Percentiles rank a stretch among this genome's conserved stretches.
phyloP scores from a whole-genome alignment of 2,329 filamentous ascomycete genomes.

The Metarhizium guizhouense region DNA sequence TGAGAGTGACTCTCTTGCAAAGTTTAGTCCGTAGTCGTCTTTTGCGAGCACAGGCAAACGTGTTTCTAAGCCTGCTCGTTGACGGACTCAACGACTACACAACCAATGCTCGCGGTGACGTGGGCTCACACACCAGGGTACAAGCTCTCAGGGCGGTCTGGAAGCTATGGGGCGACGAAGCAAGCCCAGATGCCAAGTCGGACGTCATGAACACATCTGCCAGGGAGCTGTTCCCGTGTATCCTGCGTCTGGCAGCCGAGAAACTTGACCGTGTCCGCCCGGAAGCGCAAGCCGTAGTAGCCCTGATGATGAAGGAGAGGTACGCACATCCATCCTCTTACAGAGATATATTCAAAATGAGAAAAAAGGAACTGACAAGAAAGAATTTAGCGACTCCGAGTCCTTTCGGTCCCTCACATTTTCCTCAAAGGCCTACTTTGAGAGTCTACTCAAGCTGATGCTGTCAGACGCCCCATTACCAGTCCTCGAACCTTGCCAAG shows the following conservation, averaged over 20 bases:
- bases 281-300: constrained; percentile 49
- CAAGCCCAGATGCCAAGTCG: constrained; percentile 7
- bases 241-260: constrained; percentile 68
- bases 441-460: constrained; percentile 40
- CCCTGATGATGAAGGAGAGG: constrained; percentile 34
- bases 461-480: constrained; percentile 25
- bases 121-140: constrained; percentile 77
- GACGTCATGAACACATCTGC: constrained; percentile 22
- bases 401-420: constrained; percentile 33
- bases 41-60: constrained; percentile 28
- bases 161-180: constrained; percentile 40
- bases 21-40: constrained; percentile 40
- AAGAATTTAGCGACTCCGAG: constrained; percentile 20
- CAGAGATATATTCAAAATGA: background rate
- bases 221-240: constrained; percentile 34
- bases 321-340: constrained; percentile 22
- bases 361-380: background rate
- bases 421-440: constrained; percentile 54
- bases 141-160: constrained; percentile 72
- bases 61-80: constrained; percentile 37
- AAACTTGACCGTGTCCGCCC: constrained; percentile 81
- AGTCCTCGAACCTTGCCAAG: constrained; percentile 25
- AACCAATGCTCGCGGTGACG: constrained; percentile 77
- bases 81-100: constrained; percentile 80
- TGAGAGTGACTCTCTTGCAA: constrained; percentile 44